Evolutionary conservation across 2,329 filamentous ascomycete genomes (phyloP).

Genomic region (Xylariales sp.): DNA sequence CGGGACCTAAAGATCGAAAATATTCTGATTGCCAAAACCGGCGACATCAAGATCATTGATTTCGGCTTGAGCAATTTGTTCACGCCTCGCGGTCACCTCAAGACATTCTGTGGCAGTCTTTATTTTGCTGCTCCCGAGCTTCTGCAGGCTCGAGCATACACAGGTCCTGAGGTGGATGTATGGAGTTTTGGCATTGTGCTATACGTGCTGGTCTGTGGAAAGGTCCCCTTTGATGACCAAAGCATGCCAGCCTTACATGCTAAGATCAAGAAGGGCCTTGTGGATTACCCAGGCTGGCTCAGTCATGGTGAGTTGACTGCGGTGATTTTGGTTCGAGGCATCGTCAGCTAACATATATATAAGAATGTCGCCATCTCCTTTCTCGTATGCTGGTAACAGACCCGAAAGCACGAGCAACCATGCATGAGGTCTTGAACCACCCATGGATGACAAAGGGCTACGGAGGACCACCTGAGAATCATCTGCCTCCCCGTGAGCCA

Average conservation of each 20-base stretch:
- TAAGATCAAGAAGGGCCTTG: slow-evolving; percentile 95
- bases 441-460: slow-evolving; percentile 96
- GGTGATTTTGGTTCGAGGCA: too few relatives aligned
- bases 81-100: slow-evolving; percentile 75
- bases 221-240: slow-evolving; percentile 97
- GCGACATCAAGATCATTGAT: slow-evolving; percentile 99
- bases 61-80: slow-evolving; percentile 97
- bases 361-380: slow-evolving; percentile 91
- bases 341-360: too few relatives aligned
- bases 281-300: slow-evolving; percentile 93
- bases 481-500: slow-evolving; percentile 76
- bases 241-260: slow-evolving; percentile 98
- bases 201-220: slow-evolving; percentile 94
- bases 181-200: slow-evolving; percentile 99
- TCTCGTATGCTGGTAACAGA: slow-evolving; percentile 95
- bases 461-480: slow-evolving; percentile 80
- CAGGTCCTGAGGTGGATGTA: slow-evolving; percentile 91
- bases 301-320: slow-evolving; percentile 69
- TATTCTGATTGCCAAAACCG: slow-evolving; percentile 97
- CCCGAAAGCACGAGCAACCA: slow-evolving; percentile 76
- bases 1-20: slow-evolving; percentile 98
- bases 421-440: slow-evolving; percentile 90
- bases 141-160: slow-evolving; percentile 89
- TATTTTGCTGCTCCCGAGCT: slow-evolving; percentile 97
- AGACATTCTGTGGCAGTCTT: slow-evolving; percentile 95